Percentiles rank a stretch among this genome's conserved stretches.
These are phyloP conservation scores for Linum usitatissimum DNA, from an alignment of 345 rosid species.

Conservation along the genomic window DNA sequence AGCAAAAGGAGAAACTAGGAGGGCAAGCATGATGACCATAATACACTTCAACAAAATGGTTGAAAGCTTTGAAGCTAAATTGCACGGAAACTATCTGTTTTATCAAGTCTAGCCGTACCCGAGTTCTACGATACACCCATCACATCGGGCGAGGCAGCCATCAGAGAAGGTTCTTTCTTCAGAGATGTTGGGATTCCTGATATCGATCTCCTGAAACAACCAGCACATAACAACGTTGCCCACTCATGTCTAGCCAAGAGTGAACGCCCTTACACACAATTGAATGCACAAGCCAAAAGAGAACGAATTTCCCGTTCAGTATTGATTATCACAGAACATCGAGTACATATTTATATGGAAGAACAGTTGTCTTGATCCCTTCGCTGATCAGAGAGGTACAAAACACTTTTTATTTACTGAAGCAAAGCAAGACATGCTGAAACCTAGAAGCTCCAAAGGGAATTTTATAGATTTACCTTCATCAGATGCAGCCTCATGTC, in stretches of 20 bases:
- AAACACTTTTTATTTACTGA: background rate
- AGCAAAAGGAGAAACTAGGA: background rate
- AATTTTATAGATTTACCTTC: conserved; percentile 41
- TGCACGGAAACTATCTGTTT: conserved; percentile 50
- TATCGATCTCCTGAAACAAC: conserved; percentile 56
- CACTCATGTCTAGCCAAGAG: background rate
- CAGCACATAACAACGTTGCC: background rate
- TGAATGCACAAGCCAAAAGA: background rate
- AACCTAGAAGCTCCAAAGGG: background rate
- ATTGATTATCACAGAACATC: too few species aligned
- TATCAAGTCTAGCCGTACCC: conserved; percentile 71
- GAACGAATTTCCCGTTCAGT: too few species aligned
- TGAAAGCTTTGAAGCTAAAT: conserved; percentile 16
- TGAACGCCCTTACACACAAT: background rate
- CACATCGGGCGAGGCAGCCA: too few species aligned
- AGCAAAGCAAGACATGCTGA: background rate
- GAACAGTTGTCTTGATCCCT: background rate
- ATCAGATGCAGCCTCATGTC: conserved; percentile 86
- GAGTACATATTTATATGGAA: too few species aligned
- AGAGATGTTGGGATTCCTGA: conserved; percentile 79
- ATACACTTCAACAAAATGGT: background rate
- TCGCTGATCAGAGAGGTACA: background rate
- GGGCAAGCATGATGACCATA: background rate
- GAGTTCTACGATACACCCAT: too few species aligned
- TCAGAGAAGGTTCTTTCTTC: conserved; percentile 45